Base-by-base conservation (phyloP, 1,284 basidiomycete species). In the Puccinia coronata region DNA sequence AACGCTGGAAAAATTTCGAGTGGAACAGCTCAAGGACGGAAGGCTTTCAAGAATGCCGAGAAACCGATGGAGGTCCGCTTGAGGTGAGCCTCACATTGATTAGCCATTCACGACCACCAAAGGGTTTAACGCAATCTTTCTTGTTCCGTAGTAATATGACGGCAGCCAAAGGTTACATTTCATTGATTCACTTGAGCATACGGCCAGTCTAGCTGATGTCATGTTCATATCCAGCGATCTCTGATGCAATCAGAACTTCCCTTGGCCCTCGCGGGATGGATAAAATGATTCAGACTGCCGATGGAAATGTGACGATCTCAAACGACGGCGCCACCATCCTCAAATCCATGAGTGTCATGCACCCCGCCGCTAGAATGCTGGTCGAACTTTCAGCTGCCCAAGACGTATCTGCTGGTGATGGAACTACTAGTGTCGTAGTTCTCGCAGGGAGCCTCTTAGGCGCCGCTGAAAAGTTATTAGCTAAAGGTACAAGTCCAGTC, bases 281-380 rank as follows among this genome's bases (percentile, higher is more conserved):
- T 89, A 98, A 63, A 85, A 98, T 85, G 96, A 99, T 99, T 86
- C 95, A 98, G 91, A 99, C 96, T 6, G 88, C 94, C 6, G 95
- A 93, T 86, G 96, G 96, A 84, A 96, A 99, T 86, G 94, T 97
- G 5, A 93, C 99, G 84, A 94, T 99, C 84, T 99, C 97, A 25
- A 99, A 99, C 87, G 97, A 99, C 87, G 97, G 97, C 65, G 97
- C 97, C 16, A 99, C 97, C 14, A 99, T 99, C 83, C 88, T 99
- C 82, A 94, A 95, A 87, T 98, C 95, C 85, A 96, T 99, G 86
- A 95, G 97, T 82, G 97, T 98, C 28, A 88, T 99, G 82, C 97
- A 99, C 87, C 97, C 97, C 51, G 97, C 97, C 61, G 97, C 97
- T 36, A 93, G 96, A 87, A 99, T 99, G 97, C 90, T 98, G 72